Evolutionary conservation across 106 monocot genomes (phyloP), one percentile per base, ranked within the genome.

Genomic region (Gastrodia elata): DNA sequence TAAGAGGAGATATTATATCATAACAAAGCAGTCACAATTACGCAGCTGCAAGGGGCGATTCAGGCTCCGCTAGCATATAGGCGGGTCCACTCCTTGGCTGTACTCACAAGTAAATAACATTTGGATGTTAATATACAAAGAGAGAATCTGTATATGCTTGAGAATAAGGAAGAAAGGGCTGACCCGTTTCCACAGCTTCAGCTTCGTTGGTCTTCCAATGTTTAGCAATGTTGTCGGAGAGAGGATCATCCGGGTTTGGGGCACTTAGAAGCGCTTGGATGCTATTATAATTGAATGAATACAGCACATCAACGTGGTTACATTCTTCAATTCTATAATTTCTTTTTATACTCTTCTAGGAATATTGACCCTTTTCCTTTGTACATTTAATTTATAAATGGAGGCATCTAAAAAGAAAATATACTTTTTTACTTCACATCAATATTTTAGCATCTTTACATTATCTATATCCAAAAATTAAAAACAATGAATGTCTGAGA

Each of bases 141-240:
- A 15, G 0, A 56, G 56, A 43, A 43, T 0, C 43, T 10, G n/a
- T n/a, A n/a, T n/a, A n/a, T n/a, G n/a, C n/a, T n/a, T n/a, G n/a
- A n/a, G n/a, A n/a, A n/a, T n/a, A n/a, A n/a, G n/a, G n/a, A 44
- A 25, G 44, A 37, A 58, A 39, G 59, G 16, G n/a, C 18, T 52
- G 72, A 97, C 96, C 96, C 84, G 96, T 92, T 80, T 97, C 96
- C 3, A 92, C 92, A 58, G 96, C 92, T 76, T 97, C 92, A 6
- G 83, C 89, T 84, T 97, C 96, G 58, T 92, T 90, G 43, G 96
- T 24, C 70, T 97, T 97, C 96, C 96, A 97, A 65, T 97, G 96
- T 58, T 92, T 97, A 22, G 90, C 96, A 33, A 97, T 81, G 84
- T 97, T 92, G 57, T 97, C 92, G 22, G 96, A 92, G 38, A 97